Base-by-base conservation (phyloP, 202 grass and related monocot genomes). In the Panicum hallii region DNA sequence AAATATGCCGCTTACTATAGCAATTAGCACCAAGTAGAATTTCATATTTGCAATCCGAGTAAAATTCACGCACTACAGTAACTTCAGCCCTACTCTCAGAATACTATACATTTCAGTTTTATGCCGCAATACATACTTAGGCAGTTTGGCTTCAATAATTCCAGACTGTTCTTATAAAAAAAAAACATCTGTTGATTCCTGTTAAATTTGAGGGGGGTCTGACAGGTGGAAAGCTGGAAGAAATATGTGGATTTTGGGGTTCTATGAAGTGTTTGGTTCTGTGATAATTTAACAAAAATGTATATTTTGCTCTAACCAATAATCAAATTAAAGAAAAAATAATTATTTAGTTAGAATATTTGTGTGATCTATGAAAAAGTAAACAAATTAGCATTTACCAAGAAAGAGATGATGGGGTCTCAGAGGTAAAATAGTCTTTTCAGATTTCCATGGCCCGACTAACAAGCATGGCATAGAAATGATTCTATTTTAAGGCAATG, bases 1-100 rank as follows among this genome's bases (percentile, higher is more conserved):
- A 68, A 70, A 43, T 69, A 65, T 74, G 30, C 48, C 3, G 2
- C 30, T 28, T 28, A 43, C n/a, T 69, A 41, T 11, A 72, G 83
- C 13, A 89, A 63, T 38, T 38, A 38, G 36, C 36, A 38, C 36
- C 43, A 89, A 36, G 62, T 34, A 79, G 3, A 88, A 58, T 36
- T 79, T 56, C 58, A 79, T 40, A 72, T 52, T 79, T 19, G 1
- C 0, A 50, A 26, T 67, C 14, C 67, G 34, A 79, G 38, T 6
- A 67, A 67, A 76, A 16, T 20, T 52, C 48, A 17, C 15, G 54
- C 30, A 36, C 30, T 73, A 72, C 7, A 72, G 7, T 54, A 53
- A 20, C 16, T 67, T 70, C 17, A n/a, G 53, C 49, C 44, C 32
- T 2, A 12, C 15, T 69, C 64, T 70, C 50, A 30, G 7, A 69